Evolutionary conservation across 1,139 yeast species (phyloP), one percentile per base, ranked within the genome.

Genomic region (Candida pseudoviswanathii): DNA sequence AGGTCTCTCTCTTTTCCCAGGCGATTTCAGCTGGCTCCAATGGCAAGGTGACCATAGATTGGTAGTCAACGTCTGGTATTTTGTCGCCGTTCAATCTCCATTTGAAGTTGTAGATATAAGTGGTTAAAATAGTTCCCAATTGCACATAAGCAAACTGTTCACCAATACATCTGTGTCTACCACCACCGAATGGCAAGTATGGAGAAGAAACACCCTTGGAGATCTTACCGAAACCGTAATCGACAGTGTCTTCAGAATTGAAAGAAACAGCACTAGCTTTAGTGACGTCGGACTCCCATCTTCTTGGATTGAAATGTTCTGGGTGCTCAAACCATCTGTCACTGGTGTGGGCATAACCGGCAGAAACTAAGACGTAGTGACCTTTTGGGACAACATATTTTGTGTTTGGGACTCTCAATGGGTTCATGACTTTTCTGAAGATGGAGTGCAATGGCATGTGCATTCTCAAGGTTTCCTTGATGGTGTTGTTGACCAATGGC

Each of bases 161-260:
- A 63, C 99, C 99, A 64, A 94, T 91, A 75, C 99, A 94, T 75
- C 99, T 87, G 70, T 94, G 99, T 79, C 99, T 89, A 58, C 99
- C 99, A 70, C 98, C 99, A 60, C 99, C 99, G 64, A 94, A 94
- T 49, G 99, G 99, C 67, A 94, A 82, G 72, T 90, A 95, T 49
- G 99, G 97, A 45, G 97, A 89, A 25, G 89, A 75, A 41, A 94
- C 98, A 71, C 98, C 99, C 73, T 94, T 94, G 47, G 96, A 85
- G 57, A 94, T 89, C 53, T 92, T 89, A 65, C 98, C 98, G 62
- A 92, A 94, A 16, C 98, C 98, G 66, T 91, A 92, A 70, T 94
- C 99, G 45, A 92, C 84, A 48, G 77, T 86, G 30, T 75, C 81
- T 5, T 70, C 73, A 36, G 62, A 58, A 30, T 69, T 57, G 47